A percentile compares a stretch with the other conserved stretches of the same genome.
Conservation (phyloP, 1,284 basidiomycete genomes). For the Fomitiporia mediterranea region DNA sequence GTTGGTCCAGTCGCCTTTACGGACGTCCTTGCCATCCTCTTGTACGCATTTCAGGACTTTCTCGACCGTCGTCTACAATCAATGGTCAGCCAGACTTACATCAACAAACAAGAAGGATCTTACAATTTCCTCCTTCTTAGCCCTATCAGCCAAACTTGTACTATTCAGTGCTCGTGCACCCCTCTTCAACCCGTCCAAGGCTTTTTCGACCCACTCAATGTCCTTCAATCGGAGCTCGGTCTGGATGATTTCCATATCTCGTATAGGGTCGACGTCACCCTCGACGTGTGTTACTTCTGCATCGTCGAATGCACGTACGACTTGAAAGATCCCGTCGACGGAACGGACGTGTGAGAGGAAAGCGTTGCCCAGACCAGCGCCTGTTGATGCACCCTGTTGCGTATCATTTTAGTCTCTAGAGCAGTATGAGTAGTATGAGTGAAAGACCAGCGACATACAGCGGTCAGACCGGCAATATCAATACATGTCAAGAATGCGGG, state of each 20-base stretch:
- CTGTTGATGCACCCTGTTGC: constrained; percentile 86
- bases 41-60: constrained; percentile 80
- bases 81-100: constrained; percentile 22
- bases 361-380: constrained; percentile 96
- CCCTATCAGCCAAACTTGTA: constrained; percentile 87
- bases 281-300: constrained; percentile 99
- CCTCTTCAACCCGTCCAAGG: constrained; percentile 78
- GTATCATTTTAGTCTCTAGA: constrained; percentile 11
- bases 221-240: constrained; percentile 95
- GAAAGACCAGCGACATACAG: constrained; percentile 50
- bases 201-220: constrained; percentile 98
- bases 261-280: constrained; percentile 92
- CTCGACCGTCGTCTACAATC: constrained; percentile 70
- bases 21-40: constrained; percentile 86
- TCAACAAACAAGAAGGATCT: constrained; percentile 26
- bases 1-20: constrained; percentile 92
- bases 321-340: constrained; percentile 99
- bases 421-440: background rate
- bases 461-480: constrained; percentile 97
- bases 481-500: constrained; percentile 98
- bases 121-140: constrained; percentile 94
- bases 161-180: constrained; percentile 67
- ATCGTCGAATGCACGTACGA: constrained; percentile 97
- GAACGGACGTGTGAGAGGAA: constrained; percentile 98
- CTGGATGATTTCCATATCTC: constrained; percentile 98